phyloP scores from a whole-genome alignment of 352 stramenopile species.

The Bremia lactucae region DNA sequence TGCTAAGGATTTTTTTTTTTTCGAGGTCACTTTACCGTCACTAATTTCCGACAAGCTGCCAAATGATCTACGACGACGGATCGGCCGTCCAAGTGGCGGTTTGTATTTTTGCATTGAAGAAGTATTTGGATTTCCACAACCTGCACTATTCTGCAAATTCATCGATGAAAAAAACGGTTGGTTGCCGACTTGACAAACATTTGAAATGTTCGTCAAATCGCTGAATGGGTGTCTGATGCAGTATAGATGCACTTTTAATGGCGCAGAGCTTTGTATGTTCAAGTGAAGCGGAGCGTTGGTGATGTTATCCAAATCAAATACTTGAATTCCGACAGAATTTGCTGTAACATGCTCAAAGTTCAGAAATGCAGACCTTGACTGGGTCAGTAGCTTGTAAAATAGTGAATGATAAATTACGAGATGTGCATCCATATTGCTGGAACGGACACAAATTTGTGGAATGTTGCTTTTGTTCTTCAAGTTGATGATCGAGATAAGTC shows the following conservation, averaged over 20 bases:
- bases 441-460: constrained; percentile 77
- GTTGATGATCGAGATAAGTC: constrained; percentile 81
- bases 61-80: constrained; percentile 62
- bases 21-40: constrained; percentile 21
- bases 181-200: too few species aligned
- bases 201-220: constrained; percentile 11
- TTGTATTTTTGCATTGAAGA: constrained; percentile 13
- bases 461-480: constrained; percentile 83
- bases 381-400: constrained; percentile 85
- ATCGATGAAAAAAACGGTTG: constrained; percentile 8
- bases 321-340: constrained; percentile 77
- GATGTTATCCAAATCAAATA: constrained; percentile 86
- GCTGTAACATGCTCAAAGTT: constrained; percentile 84
- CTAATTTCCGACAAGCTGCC: constrained; percentile 52
- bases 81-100: constrained; percentile 22
- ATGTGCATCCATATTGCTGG: constrained; percentile 86
- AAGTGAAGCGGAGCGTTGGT: constrained; percentile 72
- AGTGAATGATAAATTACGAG: constrained; percentile 87
- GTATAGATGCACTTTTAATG: constrained; percentile 61
- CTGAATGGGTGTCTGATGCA: constrained; percentile 43
- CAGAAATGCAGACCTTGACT: constrained; percentile 73
- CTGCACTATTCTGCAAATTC: constrained; percentile 16
- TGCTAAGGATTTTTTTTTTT: constrained; percentile 29
- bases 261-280: constrained; percentile 68
- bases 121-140: constrained; percentile 15